Evolutionary conservation across 768 basidiomycete genomes (phyloP).

Genomic region (Xerocomus potaroensis): DNA sequence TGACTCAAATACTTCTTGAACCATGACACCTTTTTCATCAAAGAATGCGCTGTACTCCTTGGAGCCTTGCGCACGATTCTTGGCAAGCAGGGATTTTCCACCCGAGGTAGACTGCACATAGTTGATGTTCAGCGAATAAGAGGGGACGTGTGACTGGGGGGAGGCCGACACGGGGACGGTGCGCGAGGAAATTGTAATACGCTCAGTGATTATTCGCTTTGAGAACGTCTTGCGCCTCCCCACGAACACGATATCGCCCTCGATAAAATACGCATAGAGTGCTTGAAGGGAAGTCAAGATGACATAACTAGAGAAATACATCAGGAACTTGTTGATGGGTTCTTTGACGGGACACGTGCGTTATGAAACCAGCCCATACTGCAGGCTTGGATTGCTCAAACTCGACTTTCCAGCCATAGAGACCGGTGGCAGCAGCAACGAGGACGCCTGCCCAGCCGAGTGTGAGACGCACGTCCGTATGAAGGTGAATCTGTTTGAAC

Average conservation of each 20-base stretch:
- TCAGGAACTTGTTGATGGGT: slow-evolving; percentile 6
- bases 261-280: slow-evolving; percentile 82
- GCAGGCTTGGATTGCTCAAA: slow-evolving; percentile 85
- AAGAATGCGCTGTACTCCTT: slow-evolving; percentile 72
- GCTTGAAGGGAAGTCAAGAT: slow-evolving; percentile 68
- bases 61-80: slow-evolving; percentile 55
- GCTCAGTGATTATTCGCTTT: slow-evolving; percentile 90
- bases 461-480: slow-evolving; percentile 83
- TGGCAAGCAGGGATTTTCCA: slow-evolving; percentile 80
- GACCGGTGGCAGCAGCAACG: slow-evolving; percentile 72
- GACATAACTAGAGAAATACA: slow-evolving; percentile 54
- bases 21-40: slow-evolving; percentile 74
- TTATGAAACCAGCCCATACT: slow-evolving; percentile 71
- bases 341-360: slow-evolving; percentile 46
- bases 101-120: slow-evolving; percentile 79
- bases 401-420: slow-evolving; percentile 84
- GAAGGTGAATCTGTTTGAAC: slow-evolving; percentile 82
- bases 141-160: slow-evolving; percentile 41
- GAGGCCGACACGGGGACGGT: slow-evolving; percentile 45
- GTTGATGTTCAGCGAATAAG: slow-evolving; percentile 60
- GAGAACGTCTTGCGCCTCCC: slow-evolving; percentile 89
- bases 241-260: slow-evolving; percentile 79
- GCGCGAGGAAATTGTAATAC: slow-evolving; percentile 71
- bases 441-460: slow-evolving; percentile 87
- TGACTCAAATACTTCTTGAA: slow-evolving; percentile 66